A percentile compares a stretch with the other conserved stretches of the same genome.
Conservation (phyloP, 2,329 filamentous ascomycete genomes). For the Bipolaris cookei region DNA sequence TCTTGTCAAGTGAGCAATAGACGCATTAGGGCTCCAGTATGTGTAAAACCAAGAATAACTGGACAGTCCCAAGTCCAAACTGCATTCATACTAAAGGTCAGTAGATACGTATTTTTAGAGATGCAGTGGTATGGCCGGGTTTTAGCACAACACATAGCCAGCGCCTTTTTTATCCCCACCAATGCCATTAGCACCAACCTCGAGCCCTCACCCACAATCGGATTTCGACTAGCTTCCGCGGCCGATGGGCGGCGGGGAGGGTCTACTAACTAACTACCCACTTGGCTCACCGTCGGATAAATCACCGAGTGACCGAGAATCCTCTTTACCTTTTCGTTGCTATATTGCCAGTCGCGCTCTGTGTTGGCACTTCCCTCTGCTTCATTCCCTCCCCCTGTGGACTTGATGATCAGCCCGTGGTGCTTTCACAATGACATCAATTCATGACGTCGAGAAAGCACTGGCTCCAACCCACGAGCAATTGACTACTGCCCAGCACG, state of each 20-base stretch:
- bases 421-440: not conserved
- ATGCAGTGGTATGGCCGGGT: slow-evolving; percentile 13
- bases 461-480: slow-evolving; percentile 4
- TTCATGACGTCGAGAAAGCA: slow-evolving; percentile 27
- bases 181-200: slow-evolving; percentile 3
- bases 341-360: not conserved
- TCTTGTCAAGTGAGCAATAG: no score
- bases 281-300: slow-evolving; percentile 17
- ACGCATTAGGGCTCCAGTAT: no score
- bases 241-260: slow-evolving; percentile 22
- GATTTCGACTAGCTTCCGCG: slow-evolving; percentile 28
- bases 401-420: no score
- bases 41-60: not conserved
- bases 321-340: not conserved
- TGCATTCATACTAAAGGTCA: no score
- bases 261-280: not conserved
- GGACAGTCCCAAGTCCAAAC: not conserved
- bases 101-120: not conserved
- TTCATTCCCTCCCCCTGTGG: not conserved
- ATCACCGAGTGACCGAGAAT: slow-evolving; percentile 6
- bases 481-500: not conserved
- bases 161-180: slow-evolving; percentile 1
- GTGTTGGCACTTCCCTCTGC: not conserved
- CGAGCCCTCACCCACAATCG: not conserved
- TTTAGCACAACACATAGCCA: slow-evolving; percentile 4